Evolutionary conservation across 345 rosid species (phyloP), one percentile per base, ranked within the genome.

Genomic region (Gossypium herbaceum): DNA sequence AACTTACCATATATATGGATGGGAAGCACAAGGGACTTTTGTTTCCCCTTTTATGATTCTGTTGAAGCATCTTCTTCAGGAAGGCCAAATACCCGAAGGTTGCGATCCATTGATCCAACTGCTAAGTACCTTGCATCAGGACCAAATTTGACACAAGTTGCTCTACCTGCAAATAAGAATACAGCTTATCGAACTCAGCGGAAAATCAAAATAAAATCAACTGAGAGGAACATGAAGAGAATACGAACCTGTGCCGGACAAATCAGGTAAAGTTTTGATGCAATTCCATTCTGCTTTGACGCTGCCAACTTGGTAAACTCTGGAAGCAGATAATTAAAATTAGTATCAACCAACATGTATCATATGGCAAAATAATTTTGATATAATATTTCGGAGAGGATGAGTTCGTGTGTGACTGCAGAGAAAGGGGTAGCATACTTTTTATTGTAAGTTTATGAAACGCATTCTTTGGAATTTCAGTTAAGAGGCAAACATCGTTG

Each of bases 271-370:
- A 24, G 94, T 86, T 83, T 87, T 94, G 73, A 94, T 73, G 59
- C 92, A 87, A 82, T 87, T 90, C 98, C 98, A 93, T 7, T 95
- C 99, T 41, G 95, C 88, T 83, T 90, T 93, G 25, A 95, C 99
- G 78, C 89, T 91, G 20, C 90, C 98, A n/a, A 90, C 94, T 84
- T 95, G 98, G 81, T 88, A 91, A 34, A 95, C 79, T 80, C 99
- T 91, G 84, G 75, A 78, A 64, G 51, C 75, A 64, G 68, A 70
- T 11, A 60, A 58, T 20, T 68, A 47, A 43, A 34, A 45, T 45
- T 15, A 57, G 11, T 9, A 41, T 44, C 34, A 41, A 55, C 39
- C 51, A 41, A 19, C 25, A 71, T 34, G 66, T 58, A 59, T 7
- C 63, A 24, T 19, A 17, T 15, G 19, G 11, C 3, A 68, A 73